These are phyloP conservation scores for Podaxis sp. DNA, from an alignment of 768 basidiomycete species.

Conservation along the genomic window DNA sequence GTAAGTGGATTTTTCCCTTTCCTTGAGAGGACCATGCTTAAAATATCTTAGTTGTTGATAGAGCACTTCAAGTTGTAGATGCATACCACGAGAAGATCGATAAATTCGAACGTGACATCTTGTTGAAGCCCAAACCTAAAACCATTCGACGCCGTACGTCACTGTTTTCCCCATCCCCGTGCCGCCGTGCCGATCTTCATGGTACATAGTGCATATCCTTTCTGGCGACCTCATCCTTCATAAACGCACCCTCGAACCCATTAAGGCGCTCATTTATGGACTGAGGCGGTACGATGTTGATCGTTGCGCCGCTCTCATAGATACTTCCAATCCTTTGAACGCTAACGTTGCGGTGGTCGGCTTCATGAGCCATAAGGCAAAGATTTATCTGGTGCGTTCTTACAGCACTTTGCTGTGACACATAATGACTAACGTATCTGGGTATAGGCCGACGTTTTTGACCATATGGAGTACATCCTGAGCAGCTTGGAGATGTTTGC, in stretches of 20 bases:
- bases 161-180: neutral
- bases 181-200: neutral
- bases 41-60: slow-evolving; percentile 55
- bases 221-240: slow-evolving; percentile 73
- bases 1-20: slow-evolving; percentile 25
- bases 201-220: slow-evolving; percentile 63
- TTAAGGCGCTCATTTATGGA: slow-evolving; percentile 68
- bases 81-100: slow-evolving; percentile 63
- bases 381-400: slow-evolving; percentile 58
- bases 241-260: slow-evolving; percentile 70
- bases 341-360: slow-evolving; percentile 44
- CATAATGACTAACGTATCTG: neutral
- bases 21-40: neutral
- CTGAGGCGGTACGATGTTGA: slow-evolving; percentile 70
- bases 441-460: slow-evolving; percentile 64
- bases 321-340: slow-evolving; percentile 38
- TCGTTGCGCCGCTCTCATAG: slow-evolving; percentile 56
- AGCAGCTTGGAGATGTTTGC: slow-evolving; percentile 73
- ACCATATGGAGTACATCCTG: slow-evolving; percentile 74
- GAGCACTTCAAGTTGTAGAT: slow-evolving; percentile 65
- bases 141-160: slow-evolving; percentile 57
- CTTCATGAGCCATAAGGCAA: slow-evolving; percentile 66
- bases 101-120: slow-evolving; percentile 56
- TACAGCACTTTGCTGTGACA: neutral
- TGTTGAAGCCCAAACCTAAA: slow-evolving; percentile 58